A percentile compares a stretch with the other conserved stretches of the same genome.
These are phyloP conservation scores for Jimgerdemannia flammicorona DNA, from an alignment of 192 early-diverging fungal genomes.

Conservation along the genomic window DNA sequence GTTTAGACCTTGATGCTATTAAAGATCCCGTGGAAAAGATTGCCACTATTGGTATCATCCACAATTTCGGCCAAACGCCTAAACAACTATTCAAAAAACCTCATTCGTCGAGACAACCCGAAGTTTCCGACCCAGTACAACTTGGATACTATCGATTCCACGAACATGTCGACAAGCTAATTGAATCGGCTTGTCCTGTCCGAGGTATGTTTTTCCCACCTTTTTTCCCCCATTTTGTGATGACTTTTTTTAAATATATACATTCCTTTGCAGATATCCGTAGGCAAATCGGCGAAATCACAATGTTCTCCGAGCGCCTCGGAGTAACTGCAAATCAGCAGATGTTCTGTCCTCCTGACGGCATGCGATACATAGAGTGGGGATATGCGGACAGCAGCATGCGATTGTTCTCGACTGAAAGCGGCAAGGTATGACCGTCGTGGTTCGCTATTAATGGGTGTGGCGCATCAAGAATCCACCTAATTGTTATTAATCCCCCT, in stretches of 20 bases:
- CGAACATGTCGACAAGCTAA: conserved; percentile 43
- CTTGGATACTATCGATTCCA: conserved; percentile 43
- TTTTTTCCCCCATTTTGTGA: background rate
- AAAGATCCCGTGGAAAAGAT: conserved; percentile 85
- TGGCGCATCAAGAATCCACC: background rate
- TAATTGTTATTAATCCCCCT: background rate
- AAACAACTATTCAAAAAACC: conserved; percentile 83
- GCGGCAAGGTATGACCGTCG: conserved; percentile 35
- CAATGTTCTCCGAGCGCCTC: conserved; percentile 39
- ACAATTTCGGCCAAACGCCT: conserved; percentile 98
- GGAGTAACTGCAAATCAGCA: conserved; percentile 35
- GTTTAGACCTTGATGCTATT: conserved; percentile 73
- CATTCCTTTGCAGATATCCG: conserved; percentile 36
- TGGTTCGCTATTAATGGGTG: too few species aligned
- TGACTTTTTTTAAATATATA: too few species aligned
- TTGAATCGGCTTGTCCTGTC: conserved; percentile 48
- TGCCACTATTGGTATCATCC: conserved; percentile 89
- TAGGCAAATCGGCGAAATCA: conserved; percentile 44
- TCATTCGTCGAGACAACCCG: conserved; percentile 59
- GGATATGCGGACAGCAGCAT: conserved; percentile 58
- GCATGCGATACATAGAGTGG: conserved; percentile 56
- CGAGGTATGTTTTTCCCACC: conserved; percentile 29
- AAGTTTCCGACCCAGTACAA: conserved; percentile 30
- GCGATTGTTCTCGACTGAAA: conserved; percentile 47
- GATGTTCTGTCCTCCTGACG: conserved; percentile 39